Conservation (phyloP, 2,329 filamentous ascomycete species). For the Leptographium galeiforme region DNA sequence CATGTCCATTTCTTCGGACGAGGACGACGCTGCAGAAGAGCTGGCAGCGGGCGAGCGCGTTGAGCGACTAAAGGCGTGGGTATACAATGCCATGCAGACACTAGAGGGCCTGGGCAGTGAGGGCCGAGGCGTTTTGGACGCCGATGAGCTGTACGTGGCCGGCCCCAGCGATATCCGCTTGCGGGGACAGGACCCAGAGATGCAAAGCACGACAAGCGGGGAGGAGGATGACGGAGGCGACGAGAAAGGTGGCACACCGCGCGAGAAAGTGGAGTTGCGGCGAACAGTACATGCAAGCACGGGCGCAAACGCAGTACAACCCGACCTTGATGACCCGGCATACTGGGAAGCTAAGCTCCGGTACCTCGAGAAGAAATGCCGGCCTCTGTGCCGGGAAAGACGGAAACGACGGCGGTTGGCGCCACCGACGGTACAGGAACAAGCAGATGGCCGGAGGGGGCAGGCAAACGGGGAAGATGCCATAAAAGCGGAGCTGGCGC, state of each 20-base stretch:
- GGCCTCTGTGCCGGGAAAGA: conserved; percentile 5
- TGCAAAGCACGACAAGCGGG: no score
- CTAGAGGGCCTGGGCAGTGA: conserved; percentile 4
- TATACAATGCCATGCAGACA: conserved; percentile 7
- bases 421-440: not conserved
- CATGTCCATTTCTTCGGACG: conserved; percentile 5
- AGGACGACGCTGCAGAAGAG: not conserved
- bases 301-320: not conserved
- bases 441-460: not conserved
- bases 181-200: not conserved
- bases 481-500: not conserved
- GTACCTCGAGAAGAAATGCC: conserved; percentile 5
- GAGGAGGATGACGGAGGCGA: not conserved
- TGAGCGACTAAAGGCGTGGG: conserved; percentile 2
- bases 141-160: conserved; percentile 7
- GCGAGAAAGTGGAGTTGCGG: not conserved
- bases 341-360: conserved; percentile 7
- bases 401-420: conserved; percentile 3
- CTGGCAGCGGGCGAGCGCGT: not conserved
- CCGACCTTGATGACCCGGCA: not conserved
- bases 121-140: conserved; percentile 1
- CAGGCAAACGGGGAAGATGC: not conserved
- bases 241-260: not conserved
- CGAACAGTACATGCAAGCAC: not conserved
- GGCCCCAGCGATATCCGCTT: conserved; percentile 8